A percentile compares a stretch with the other conserved stretches of the same genome.
Conservation (phyloP, 2,329 filamentous ascomycete species). For the Nothophoma quercina region DNA sequence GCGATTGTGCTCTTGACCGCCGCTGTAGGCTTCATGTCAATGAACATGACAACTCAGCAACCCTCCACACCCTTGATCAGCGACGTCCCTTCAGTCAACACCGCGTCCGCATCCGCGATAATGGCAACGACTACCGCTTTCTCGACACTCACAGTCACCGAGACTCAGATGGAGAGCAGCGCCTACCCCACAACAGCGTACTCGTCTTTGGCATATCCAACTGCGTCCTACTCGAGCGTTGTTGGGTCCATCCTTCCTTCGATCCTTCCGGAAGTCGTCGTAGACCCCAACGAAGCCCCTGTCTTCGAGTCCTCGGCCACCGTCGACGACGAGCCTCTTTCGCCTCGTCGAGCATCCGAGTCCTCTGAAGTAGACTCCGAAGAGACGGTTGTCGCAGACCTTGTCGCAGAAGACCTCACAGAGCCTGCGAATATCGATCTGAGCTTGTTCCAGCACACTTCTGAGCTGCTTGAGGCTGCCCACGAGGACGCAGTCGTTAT, state of each 20-base stretch:
- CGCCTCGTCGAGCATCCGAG: slow-evolving; percentile 13
- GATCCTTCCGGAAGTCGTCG: slow-evolving; percentile 8
- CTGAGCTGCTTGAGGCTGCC: slow-evolving; percentile 10
- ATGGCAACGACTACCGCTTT: slow-evolving; percentile 33
- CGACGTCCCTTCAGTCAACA: slow-evolving; percentile 12
- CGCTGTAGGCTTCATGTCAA: slow-evolving; percentile 52
- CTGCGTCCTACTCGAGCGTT: neutral
- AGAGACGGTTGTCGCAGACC: slow-evolving; percentile 14
- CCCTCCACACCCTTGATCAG: slow-evolving; percentile 13
- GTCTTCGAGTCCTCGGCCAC: slow-evolving; percentile 13
- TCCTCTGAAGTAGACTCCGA: slow-evolving; percentile 12
- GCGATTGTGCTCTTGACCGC: slow-evolving; percentile 56
- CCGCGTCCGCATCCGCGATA: slow-evolving; percentile 9
- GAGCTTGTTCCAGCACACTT: slow-evolving; percentile 12
- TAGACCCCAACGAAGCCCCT: slow-evolving; percentile 7
- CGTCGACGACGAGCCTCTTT: slow-evolving; percentile 14
- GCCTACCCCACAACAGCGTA: slow-evolving; percentile 3
- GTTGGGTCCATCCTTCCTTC: slow-evolving; percentile 1
- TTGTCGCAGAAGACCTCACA: slow-evolving; percentile 15
- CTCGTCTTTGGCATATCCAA: slow-evolving; percentile 2
- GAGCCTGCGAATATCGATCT: slow-evolving; percentile 14
- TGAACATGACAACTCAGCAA: slow-evolving; percentile 29
- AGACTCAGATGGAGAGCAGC: slow-evolving; percentile 22
- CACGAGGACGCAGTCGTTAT: slow-evolving; percentile 12
- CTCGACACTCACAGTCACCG: slow-evolving; percentile 38